Conservation (phyloP, 2,329 filamentous ascomycete species). For the Epichloe brachyelytri region DNA sequence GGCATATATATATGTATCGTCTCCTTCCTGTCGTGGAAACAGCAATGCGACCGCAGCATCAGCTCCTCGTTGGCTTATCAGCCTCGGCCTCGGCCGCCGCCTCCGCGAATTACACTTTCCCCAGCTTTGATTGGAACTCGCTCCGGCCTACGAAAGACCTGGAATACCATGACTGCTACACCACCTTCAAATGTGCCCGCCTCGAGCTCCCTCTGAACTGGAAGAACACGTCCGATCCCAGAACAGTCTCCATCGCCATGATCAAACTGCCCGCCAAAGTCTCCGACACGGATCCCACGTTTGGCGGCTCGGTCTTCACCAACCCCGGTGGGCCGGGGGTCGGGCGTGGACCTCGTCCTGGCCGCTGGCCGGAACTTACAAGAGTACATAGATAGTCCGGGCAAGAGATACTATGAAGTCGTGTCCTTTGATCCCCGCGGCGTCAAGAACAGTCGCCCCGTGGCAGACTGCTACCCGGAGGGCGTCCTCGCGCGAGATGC, state of each 20-base stretch:
- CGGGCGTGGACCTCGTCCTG: constrained; percentile 21
- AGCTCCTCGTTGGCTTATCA: background rate
- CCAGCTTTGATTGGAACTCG: constrained; percentile 23
- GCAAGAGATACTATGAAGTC: constrained; percentile 25
- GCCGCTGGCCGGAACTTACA: constrained; percentile 17
- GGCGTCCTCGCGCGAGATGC: constrained; percentile 18
- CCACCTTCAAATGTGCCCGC: constrained; percentile 25
- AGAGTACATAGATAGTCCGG: constrained; percentile 13
- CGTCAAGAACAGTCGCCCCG: constrained; percentile 23
- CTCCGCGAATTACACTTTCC: background rate
- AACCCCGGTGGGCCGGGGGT: constrained; percentile 34
- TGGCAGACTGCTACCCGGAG: constrained; percentile 24
- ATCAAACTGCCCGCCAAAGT: constrained; percentile 27
- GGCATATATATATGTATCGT: no score
- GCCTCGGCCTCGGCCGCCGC: background rate
- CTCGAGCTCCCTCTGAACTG: constrained; percentile 32
- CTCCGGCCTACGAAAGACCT: constrained; percentile 23
- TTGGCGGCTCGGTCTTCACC: constrained; percentile 28
- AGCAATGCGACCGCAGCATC: background rate
- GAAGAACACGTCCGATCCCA: constrained; percentile 16
- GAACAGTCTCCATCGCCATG: constrained; percentile 26
- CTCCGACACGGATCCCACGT: constrained; percentile 22
- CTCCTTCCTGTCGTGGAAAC: no score
- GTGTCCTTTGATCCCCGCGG: constrained; percentile 33
- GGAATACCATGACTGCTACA: constrained; percentile 28